These are phyloP conservation scores for Collybiopsis confluens DNA, from an alignment of 768 basidiomycete genomes.

Conservation along the genomic window DNA sequence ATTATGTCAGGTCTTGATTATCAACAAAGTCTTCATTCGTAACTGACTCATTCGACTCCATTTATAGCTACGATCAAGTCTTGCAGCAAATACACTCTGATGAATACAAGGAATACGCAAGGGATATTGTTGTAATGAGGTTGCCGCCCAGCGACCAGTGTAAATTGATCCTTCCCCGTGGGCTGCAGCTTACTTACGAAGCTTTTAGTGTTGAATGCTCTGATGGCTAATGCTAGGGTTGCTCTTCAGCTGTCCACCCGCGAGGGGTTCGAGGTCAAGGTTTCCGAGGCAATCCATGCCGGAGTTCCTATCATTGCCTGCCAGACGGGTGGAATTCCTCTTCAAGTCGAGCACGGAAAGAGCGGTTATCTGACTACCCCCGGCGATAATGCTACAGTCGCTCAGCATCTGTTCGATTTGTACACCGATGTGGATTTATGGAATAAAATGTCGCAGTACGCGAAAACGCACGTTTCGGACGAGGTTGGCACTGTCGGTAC, in stretches of 20 bases:
- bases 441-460: slow-evolving; percentile 58
- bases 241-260: slow-evolving; percentile 89
- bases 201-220: slow-evolving; percentile 70
- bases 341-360: slow-evolving; percentile 85
- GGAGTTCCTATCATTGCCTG: slow-evolving; percentile 83
- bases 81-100: slow-evolving; percentile 54
- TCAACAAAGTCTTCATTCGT: no score
- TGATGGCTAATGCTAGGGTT: slow-evolving; percentile 86
- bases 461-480: slow-evolving; percentile 74
- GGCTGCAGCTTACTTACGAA: slow-evolving; percentile 4
- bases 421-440: slow-evolving; percentile 72
- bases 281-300: slow-evolving; percentile 90
- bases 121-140: slow-evolving; percentile 75
- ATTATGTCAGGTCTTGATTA: no score
- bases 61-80: slow-evolving; percentile 82
- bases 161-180: slow-evolving; percentile 29
- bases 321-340: slow-evolving; percentile 88
- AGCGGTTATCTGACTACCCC: slow-evolving; percentile 81
- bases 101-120: slow-evolving; percentile 46
- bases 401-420: slow-evolving; percentile 70
- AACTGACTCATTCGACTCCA: no score
- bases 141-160: slow-evolving; percentile 82
- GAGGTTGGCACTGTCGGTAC: slow-evolving; percentile 82
- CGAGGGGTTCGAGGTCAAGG: slow-evolving; percentile 97
- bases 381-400: slow-evolving; percentile 73